Conservation (phyloP, 305 asterid species). For the Fraxinus floribunda region DNA sequence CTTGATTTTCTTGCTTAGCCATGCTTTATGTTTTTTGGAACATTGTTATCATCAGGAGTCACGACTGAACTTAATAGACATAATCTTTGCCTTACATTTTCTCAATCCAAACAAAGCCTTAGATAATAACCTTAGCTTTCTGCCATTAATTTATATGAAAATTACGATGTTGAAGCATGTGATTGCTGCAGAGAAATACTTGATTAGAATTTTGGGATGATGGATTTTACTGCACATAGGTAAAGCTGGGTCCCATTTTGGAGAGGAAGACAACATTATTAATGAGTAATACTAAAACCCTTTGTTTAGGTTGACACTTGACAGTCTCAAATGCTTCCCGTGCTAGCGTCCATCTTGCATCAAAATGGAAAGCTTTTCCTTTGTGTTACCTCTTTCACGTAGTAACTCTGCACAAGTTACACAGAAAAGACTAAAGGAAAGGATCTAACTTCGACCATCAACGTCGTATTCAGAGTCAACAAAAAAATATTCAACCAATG, state of each 20-base stretch:
- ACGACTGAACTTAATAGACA: not conserved
- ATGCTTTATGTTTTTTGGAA: too few species aligned
- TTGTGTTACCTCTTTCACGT: not conserved
- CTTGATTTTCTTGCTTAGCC: not conserved
- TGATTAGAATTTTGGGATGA: constrained; percentile 27
- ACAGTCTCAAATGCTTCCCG: constrained; percentile 32
- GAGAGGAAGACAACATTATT: not conserved
- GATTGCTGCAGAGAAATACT: constrained; percentile 32
- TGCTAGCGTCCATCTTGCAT: constrained; percentile 28
- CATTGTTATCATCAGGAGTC: too few species aligned
- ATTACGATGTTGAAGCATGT: constrained; percentile 36
- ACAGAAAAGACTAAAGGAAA: not conserved
- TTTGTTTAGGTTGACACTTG: constrained; percentile 36
- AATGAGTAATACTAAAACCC: constrained; percentile 20
- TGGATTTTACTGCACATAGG: constrained; percentile 10
- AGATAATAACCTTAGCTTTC: not conserved
- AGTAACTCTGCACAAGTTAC: not conserved
- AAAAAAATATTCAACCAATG: not conserved
- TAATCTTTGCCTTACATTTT: not conserved
- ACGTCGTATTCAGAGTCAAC: not conserved
- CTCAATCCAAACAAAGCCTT: constrained; percentile 20
- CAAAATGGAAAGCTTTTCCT: constrained; percentile 19
- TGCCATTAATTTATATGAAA: constrained; percentile 1
- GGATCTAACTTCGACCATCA: not conserved
- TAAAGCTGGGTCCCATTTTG: constrained; percentile 19